Conservation (phyloP, 148 eudicot genomes). For the Diospyros kaki region DNA sequence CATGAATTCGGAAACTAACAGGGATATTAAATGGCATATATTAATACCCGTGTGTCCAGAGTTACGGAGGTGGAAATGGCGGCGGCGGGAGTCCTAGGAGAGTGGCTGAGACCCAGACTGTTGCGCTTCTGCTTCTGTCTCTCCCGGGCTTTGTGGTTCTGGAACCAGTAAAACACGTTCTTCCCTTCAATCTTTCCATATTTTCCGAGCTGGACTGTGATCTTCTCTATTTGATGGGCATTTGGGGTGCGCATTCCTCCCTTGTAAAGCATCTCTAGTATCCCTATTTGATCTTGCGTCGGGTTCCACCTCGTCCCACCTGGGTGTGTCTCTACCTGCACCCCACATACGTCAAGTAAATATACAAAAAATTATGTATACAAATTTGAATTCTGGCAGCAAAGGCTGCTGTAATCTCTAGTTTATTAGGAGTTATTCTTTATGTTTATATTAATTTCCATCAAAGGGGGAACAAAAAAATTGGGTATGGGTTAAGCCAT, state of each 20-base stretch:
- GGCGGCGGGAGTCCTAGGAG: conserved; percentile 24
- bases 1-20: background rate
- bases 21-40: background rate
- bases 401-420: no score
- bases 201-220: conserved; percentile 60
- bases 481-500: no score
- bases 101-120: conserved; percentile 38
- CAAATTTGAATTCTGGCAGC: no score
- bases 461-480: no score
- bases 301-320: conserved; percentile 99
- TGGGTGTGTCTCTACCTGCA: conserved; percentile 64
- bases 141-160: conserved; percentile 94
- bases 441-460: no score
- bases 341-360: no score
- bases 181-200: conserved; percentile 94
- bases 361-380: no score
- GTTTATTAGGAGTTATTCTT: no score
- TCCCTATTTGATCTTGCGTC: conserved; percentile 78
- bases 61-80: conserved; percentile 26
- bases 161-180: conserved; percentile 97
- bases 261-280: conserved; percentile 75
- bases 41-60: conserved; percentile 41
- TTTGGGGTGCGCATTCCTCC: conserved; percentile 92
- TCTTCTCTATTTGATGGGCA: conserved; percentile 88
- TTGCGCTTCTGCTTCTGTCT: conserved; percentile 86